phyloP scores from a whole-genome alignment of 441 rosid genomes.

The Jatropha multifida region DNA sequence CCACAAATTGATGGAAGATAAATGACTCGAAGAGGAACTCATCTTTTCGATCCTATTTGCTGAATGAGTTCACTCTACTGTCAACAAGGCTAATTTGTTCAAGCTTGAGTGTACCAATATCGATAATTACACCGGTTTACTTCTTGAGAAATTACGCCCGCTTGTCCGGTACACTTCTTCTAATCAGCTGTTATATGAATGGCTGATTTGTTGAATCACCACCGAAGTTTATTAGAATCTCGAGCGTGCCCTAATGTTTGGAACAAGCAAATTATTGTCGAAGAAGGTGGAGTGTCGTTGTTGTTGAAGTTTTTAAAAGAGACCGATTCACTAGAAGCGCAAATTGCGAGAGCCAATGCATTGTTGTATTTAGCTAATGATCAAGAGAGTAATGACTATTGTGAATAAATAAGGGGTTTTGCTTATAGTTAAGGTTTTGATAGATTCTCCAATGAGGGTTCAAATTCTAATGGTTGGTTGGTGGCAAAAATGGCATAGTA shows the following conservation, averaged over 20 bases:
- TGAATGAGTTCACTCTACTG: slow-evolving; percentile 40
- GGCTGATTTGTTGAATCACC: slow-evolving; percentile 43
- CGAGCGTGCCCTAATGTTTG: slow-evolving; percentile 54
- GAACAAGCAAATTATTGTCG: slow-evolving; percentile 57
- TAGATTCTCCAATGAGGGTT: slow-evolving; percentile 49
- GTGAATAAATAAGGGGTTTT: slow-evolving; percentile 43
- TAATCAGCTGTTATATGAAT: slow-evolving; percentile 47
- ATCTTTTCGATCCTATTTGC: slow-evolving; percentile 38
- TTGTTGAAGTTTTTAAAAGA: slow-evolving; percentile 54
- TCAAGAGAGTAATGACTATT: slow-evolving; percentile 39
- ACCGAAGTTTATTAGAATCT: slow-evolving; percentile 53
- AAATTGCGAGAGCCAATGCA: slow-evolving; percentile 46
- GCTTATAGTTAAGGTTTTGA: slow-evolving; percentile 44
- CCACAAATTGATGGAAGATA: slow-evolving; percentile 36
- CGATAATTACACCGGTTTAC: slow-evolving; percentile 36
- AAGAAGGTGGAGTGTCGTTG: slow-evolving; percentile 54
- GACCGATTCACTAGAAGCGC: slow-evolving; percentile 44
- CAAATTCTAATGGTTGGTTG: slow-evolving; percentile 40
- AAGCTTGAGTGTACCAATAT: slow-evolving; percentile 43
- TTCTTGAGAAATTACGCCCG: slow-evolving; percentile 49
- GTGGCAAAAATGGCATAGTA: slow-evolving; percentile 54
- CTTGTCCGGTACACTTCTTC: slow-evolving; percentile 43
- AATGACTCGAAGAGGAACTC: slow-evolving; percentile 48
- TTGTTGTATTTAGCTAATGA: slow-evolving; percentile 40
- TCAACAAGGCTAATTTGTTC: slow-evolving; percentile 44